Evolutionary conservation across 2,329 filamentous ascomycete species (phyloP).

Genomic region (Epicoccum sorghinum): DNA sequence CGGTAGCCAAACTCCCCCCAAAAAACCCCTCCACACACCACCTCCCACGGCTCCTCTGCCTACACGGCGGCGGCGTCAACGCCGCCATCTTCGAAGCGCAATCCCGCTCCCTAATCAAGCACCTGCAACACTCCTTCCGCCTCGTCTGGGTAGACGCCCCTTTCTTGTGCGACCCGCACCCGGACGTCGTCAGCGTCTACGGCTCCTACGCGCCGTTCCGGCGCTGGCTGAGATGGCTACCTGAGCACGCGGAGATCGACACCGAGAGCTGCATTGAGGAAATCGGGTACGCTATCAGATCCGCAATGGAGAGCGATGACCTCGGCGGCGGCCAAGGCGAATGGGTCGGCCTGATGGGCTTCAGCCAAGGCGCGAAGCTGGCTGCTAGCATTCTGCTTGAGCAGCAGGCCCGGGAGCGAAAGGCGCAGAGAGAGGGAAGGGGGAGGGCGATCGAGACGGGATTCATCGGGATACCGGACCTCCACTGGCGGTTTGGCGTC

Average conservation of each 20-base stretch:
- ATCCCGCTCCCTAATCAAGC: conserved; percentile 61
- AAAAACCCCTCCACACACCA: conserved; percentile 31
- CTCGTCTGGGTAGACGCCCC: conserved; percentile 76
- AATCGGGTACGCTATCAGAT: conserved; percentile 53
- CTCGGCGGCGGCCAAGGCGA: conserved; percentile 48
- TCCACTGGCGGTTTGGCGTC: conserved; percentile 65
- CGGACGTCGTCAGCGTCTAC: conserved; percentile 69
- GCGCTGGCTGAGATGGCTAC: conserved; percentile 68
- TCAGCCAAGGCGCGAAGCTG: conserved; percentile 58
- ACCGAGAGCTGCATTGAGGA: conserved; percentile 56
- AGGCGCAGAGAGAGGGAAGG: conserved; percentile 36
- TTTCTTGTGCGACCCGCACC: conserved; percentile 66
- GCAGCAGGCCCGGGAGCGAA: conserved; percentile 62
- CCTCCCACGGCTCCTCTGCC: conserved; percentile 73
- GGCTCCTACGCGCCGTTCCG: conserved; percentile 69
- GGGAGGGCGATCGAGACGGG: conserved; percentile 24
- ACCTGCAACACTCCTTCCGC: conserved; percentile 66
- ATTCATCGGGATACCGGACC: conserved; percentile 30
- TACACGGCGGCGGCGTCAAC: conserved; percentile 81
- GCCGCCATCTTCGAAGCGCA: conserved; percentile 72
- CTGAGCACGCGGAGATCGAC: conserved; percentile 61
- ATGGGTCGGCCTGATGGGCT: conserved; percentile 59
- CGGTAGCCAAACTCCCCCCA: conserved; percentile 30
- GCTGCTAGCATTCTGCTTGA: conserved; percentile 55
- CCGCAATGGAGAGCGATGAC: conserved; percentile 54